A percentile compares a stretch with the other conserved stretches of the same genome.
Evolutionary conservation across 164 flowering plant species (phyloP).

Genomic region (Sextonia rubra): DNA sequence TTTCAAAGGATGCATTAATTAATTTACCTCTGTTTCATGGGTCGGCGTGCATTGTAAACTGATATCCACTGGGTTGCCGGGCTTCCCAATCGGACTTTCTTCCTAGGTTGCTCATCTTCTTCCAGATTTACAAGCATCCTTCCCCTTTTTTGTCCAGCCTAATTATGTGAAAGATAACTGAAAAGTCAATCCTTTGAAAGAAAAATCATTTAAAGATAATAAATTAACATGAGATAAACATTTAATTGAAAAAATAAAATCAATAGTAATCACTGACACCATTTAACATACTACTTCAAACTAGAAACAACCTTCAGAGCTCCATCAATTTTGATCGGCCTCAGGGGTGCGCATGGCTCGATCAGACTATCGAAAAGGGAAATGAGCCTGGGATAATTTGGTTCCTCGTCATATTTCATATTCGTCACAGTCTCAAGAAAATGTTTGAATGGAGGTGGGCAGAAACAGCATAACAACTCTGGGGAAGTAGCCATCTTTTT

Average conservation of each 20-base stretch:
- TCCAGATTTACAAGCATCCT: conserved; percentile 66
- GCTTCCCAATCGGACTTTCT: conserved; percentile 78
- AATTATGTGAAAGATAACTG: not conserved
- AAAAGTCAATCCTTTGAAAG: not conserved
- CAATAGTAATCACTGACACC: not conserved
- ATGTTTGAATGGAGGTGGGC: conserved; percentile 68
- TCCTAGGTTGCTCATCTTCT: conserved; percentile 87
- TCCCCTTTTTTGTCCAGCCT: conserved; percentile 89
- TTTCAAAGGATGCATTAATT: conserved; percentile 4
- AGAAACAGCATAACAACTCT: conserved; percentile 72
- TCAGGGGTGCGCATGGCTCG: conserved; percentile 43
- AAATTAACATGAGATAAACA: not conserved
- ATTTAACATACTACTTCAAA: conserved; percentile 5
- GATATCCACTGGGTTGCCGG: conserved; percentile 96
- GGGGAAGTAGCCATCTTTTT: conserved; percentile 85
- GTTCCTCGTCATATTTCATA: conserved; percentile 93
- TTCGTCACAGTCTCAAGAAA: conserved; percentile 75
- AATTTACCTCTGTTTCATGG: conserved; percentile 88
- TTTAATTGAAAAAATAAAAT: not conserved
- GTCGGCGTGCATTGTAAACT: conserved; percentile 80
- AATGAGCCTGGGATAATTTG: conserved; percentile 69
- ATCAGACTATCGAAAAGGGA: conserved; percentile 65
- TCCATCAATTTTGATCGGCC: conserved; percentile 79
- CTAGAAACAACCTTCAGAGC: conserved; percentile 56
- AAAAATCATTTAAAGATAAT: not conserved